phyloP scores from a whole-genome alignment of 164 flowering plant genomes.

The Malania oleifera region DNA sequence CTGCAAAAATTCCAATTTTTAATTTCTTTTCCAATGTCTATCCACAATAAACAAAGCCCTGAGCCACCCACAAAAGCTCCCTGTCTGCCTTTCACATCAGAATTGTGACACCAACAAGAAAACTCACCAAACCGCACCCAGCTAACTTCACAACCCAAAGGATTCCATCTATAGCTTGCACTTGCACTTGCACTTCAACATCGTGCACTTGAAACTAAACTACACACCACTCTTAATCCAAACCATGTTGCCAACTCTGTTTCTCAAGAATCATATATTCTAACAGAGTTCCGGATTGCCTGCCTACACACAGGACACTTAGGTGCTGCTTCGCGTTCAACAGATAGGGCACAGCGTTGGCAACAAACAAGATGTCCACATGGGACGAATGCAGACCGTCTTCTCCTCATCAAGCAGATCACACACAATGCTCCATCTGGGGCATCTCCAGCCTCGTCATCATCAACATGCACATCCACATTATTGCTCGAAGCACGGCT shows the following conservation, averaged over 20 bases:
- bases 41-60: too few species aligned
- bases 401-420: constrained; percentile 66
- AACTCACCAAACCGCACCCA: too few species aligned
- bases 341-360: constrained; percentile 56
- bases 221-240: background rate
- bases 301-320: constrained; percentile 89
- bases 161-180: too few species aligned
- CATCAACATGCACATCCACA: constrained; percentile 15
- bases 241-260: background rate
- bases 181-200: too few species aligned
- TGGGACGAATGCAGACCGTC: constrained; percentile 72
- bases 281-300: constrained; percentile 48
- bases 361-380: constrained; percentile 96
- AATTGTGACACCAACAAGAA: too few species aligned
- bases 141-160: too few species aligned
- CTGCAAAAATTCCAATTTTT: too few species aligned
- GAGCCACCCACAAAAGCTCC: too few species aligned
- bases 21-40: too few species aligned
- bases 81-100: too few species aligned
- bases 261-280: constrained; percentile 55
- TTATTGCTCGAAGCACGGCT: constrained; percentile 15
- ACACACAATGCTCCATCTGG: constrained; percentile 80
- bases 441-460: constrained; percentile 46
- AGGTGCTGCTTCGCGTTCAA: constrained; percentile 58
- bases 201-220: too few species aligned